Evolutionary conservation across 352 stramenopile genomes (phyloP), one percentile per base, ranked within the genome.

Genomic region (Pythium brassicae): DNA sequence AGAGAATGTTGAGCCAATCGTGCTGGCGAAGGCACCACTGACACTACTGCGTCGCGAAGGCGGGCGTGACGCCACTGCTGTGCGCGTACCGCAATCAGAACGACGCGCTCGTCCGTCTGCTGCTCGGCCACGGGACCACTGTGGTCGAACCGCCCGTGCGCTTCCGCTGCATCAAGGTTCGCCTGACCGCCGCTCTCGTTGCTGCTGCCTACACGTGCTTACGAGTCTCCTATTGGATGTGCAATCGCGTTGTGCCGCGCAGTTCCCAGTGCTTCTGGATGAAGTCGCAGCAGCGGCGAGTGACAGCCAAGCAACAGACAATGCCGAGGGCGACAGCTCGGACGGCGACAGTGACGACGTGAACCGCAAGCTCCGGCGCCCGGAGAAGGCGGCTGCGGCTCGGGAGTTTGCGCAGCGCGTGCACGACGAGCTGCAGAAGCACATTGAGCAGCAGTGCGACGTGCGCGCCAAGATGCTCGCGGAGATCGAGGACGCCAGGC

Each of bases 21-120:
- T 9, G 44, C 44, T 8, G 11, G 4, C 8, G 25, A 4, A 20
- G 1, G 8, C 44, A n/a, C 25, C 14, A 37, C 17, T 10, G 5
- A 2, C 3, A 19, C 15, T 19, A 8, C 15, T 32, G 29, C 19
- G 26, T 10, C 25, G n/a, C 12, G 19, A 59, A 65, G 62, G 45
- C 55, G 0, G 76, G 78, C 49, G 55, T 77, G 14, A 74, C 74
- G 11, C 74, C 78, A 19, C 56, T 89, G 44, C 62, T 89, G 49
- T 83, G 74, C 37, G 76, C 74, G 19, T 86, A 83, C 49, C 63
- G 69, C 22, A 83, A 84, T 57, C 65, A 72, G 39, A 86, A 89
- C 37, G 23, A 47, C 10, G 57, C 57, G 25, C 57, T 87, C 4
- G 72, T 72, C 23, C 68, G 55, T 22, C 34, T 86, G 44, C 57